Evolutionary conservation across 2,329 filamentous ascomycete species (phyloP).

Genomic region (Periconia digitata): DNA sequence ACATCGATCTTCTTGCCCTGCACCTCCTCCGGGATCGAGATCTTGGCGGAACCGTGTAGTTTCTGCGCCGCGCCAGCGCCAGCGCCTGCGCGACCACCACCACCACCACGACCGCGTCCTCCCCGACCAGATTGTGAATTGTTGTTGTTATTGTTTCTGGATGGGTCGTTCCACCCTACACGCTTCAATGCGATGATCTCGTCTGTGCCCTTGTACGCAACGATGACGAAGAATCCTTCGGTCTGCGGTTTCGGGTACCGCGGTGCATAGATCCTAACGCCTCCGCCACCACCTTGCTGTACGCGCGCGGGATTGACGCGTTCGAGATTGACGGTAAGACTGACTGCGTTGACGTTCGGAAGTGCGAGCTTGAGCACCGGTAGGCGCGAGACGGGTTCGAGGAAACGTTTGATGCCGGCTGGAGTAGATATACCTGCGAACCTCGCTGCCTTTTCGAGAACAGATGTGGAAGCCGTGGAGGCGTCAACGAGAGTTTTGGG

Average conservation of each 20-base stretch:
- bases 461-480: slow-evolving; percentile 18
- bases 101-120: slow-evolving; percentile 4
- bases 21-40: slow-evolving; percentile 61
- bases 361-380: slow-evolving; percentile 69
- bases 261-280: slow-evolving; percentile 80
- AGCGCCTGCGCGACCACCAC: slow-evolving; percentile 22
- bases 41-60: slow-evolving; percentile 57
- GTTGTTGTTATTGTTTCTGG: not conserved
- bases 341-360: slow-evolving; percentile 61
- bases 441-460: slow-evolving; percentile 44
- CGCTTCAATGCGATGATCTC: slow-evolving; percentile 87
- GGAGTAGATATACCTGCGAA: slow-evolving; percentile 54
- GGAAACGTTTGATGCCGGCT: slow-evolving; percentile 52
- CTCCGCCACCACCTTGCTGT: slow-evolving; percentile 34
- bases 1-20: slow-evolving; percentile 69
- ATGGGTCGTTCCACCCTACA: slow-evolving; percentile 66
- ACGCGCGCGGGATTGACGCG: slow-evolving; percentile 61
- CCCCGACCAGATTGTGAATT: slow-evolving; percentile 1
- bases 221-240: slow-evolving; percentile 87
- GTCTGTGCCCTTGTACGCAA: slow-evolving; percentile 67
- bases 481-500: slow-evolving; percentile 45
- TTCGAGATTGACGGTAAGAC: slow-evolving; percentile 64
- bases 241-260: slow-evolving; percentile 91
- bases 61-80: slow-evolving; percentile 26
- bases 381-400: slow-evolving; percentile 64